phyloP scores from a whole-genome alignment of 164 flowering plant species.

The Tetracentron sinense region DNA sequence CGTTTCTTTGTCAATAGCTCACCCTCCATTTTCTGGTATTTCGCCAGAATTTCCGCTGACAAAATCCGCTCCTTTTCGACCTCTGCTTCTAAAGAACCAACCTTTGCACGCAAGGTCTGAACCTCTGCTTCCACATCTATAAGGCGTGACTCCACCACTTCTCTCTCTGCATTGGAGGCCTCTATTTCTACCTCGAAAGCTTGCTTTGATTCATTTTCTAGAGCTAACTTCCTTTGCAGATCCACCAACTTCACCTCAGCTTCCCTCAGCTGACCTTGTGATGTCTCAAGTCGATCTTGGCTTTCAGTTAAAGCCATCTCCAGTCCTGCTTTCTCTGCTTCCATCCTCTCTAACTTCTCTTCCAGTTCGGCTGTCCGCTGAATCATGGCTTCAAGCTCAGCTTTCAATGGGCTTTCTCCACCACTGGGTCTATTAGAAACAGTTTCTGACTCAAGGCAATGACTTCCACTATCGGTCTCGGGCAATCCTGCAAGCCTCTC shows the following conservation, averaged over 20 bases:
- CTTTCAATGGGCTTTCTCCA: conserved; percentile 29
- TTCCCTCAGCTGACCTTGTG: conserved; percentile 41
- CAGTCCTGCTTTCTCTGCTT: conserved; percentile 43
- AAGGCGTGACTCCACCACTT: conserved; percentile 43
- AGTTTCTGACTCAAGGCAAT: conserved; percentile 18
- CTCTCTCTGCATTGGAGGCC: conserved; percentile 14
- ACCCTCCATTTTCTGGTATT: conserved; percentile 49
- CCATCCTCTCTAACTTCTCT: conserved; percentile 35
- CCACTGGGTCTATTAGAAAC: conserved; percentile 16
- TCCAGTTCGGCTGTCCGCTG: conserved; percentile 38
- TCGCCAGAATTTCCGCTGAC: conserved; percentile 36
- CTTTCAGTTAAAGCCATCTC: conserved; percentile 39
- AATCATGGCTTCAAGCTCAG: conserved; percentile 41
- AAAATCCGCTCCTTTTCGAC: no score
- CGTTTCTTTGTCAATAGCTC: conserved; percentile 39
- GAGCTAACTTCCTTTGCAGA: conserved; percentile 40
- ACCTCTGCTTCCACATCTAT: conserved; percentile 45
- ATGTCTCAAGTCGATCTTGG: conserved; percentile 26
- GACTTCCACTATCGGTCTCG: conserved; percentile 26
- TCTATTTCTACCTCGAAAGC: conserved; percentile 19
- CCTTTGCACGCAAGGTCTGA: conserved; percentile 33
- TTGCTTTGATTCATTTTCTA: conserved; percentile 42
- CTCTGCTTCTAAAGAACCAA: conserved; percentile 45
- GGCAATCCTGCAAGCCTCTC: conserved; percentile 43
- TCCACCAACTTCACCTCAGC: conserved; percentile 46